These are phyloP conservation scores for Ceratocystis colombiana DNA, from an alignment of 2,329 filamentous ascomycete species.

Conservation along the genomic window DNA sequence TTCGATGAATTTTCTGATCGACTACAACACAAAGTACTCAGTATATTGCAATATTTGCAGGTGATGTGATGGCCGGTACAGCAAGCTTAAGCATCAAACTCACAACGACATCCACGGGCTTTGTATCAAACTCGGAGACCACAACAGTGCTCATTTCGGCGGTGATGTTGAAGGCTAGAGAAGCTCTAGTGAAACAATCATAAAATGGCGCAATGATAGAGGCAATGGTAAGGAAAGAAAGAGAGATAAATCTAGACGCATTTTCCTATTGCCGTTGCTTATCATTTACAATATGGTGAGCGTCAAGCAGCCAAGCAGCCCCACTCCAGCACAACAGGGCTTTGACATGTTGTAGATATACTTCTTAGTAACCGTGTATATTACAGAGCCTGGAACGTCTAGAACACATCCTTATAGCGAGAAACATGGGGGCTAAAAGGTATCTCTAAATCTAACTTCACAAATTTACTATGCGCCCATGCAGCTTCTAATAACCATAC, in stretches of 20 bases:
- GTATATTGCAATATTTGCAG: not conserved
- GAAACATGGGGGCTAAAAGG: not conserved
- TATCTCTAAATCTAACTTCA: too few species aligned
- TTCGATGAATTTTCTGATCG: not conserved
- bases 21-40: not conserved
- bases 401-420: not conserved
- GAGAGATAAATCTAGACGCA: not conserved
- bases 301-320: not conserved
- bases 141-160: not conserved
- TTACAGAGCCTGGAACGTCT: not conserved
- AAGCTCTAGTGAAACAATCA: too few species aligned
- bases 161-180: not conserved
- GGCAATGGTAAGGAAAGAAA: too few species aligned
- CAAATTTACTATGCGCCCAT: not conserved
- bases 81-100: constrained; percentile 4
- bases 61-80: not conserved
- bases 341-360: not conserved
- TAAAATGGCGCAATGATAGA: too few species aligned
- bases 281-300: not conserved
- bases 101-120: constrained; percentile 10
- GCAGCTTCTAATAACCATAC: not conserved
- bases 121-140: constrained; percentile 3
- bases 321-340: not conserved
- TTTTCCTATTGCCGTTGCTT: not conserved
- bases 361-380: not conserved